Conservation (phyloP, 2,329 filamentous ascomycete species). For the Pseudocercospora fuligena region DNA sequence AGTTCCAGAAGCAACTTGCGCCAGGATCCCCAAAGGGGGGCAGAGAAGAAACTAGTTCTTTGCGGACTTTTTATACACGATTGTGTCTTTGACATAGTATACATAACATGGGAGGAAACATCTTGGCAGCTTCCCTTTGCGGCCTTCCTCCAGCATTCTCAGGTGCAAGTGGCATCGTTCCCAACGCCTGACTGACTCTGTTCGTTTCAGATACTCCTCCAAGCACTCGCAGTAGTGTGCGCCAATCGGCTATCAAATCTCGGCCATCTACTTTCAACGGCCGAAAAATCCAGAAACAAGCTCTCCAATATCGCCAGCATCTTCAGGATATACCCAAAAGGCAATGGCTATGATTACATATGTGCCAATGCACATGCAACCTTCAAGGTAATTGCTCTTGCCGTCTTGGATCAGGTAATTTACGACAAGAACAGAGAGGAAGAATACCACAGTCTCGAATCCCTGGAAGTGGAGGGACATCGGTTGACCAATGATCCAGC, state of each 20-base stretch:
- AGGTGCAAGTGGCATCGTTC: background rate
- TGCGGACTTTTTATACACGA: background rate
- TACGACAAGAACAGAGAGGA: slow-evolving; percentile 82
- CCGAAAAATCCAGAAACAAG: slow-evolving; percentile 27
- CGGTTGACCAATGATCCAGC: slow-evolving; percentile 58
- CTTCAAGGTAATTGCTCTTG: slow-evolving; percentile 85
- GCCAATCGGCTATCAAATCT: background rate
- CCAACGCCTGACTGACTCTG: background rate
- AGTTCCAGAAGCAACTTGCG: background rate
- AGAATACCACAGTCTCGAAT: slow-evolving; percentile 87
- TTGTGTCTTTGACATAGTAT: background rate
- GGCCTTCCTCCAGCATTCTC: background rate
- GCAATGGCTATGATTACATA: slow-evolving; percentile 65
- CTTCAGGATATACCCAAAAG: slow-evolving; percentile 62
- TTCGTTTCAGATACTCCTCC: background rate
- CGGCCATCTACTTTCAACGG: slow-evolving; percentile 12
- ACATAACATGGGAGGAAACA: slow-evolving; percentile 1
- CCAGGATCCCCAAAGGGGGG: background rate
- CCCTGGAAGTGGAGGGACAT: slow-evolving; percentile 81
- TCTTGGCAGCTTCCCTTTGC: background rate
- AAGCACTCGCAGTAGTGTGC: background rate
- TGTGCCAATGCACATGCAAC: slow-evolving; percentile 62
- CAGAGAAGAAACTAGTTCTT: background rate
- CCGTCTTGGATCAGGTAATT: slow-evolving; percentile 87
- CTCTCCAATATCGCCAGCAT: slow-evolving; percentile 28